Conservation (phyloP, 768 basidiomycete genomes). For the Calocera viscosa region DNA sequence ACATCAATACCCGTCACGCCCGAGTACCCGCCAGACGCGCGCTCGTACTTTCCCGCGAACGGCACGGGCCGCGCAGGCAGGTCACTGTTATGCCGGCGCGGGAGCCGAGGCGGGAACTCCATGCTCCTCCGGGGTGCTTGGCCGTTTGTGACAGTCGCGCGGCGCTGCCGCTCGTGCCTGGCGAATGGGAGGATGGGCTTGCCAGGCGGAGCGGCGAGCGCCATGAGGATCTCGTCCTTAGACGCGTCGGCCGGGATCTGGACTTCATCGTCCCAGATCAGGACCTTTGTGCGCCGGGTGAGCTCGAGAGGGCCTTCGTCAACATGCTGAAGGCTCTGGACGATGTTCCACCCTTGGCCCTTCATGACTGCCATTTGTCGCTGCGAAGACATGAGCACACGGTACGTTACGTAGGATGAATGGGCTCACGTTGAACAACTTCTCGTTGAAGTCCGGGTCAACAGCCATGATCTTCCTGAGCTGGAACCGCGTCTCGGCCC, state of each 20-base stretch:
- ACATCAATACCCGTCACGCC: constrained; percentile 79
- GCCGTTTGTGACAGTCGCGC: constrained; percentile 7
- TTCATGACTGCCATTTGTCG: constrained; percentile 86
- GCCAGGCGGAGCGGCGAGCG: constrained; percentile 10
- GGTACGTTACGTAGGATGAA: constrained; percentile 3
- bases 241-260: constrained; percentile 40
- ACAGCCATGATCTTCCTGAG: constrained; percentile 64
- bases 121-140: background rate
- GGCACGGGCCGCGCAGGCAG: constrained; percentile 59
- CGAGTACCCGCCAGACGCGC: constrained; percentile 45
- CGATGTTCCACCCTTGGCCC: constrained; percentile 83
- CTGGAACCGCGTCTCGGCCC: constrained; percentile 74
- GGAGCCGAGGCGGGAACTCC: constrained; percentile 64
- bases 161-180: background rate
- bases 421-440: constrained; percentile 14
- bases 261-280: constrained; percentile 80
- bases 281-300: constrained; percentile 65
- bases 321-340: constrained; percentile 65
- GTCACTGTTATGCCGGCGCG: constrained; percentile 55
- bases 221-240: constrained; percentile 12
- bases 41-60: constrained; percentile 71
- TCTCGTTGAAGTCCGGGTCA: constrained; percentile 44
- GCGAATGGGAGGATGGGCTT: background rate
- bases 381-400: constrained; percentile 27
- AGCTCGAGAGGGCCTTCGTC: constrained; percentile 76